Percentiles rank a stretch among this genome's conserved stretches.
phyloP scores from a whole-genome alignment of 257 asterid genomes.

The Solanum neorickii region DNA sequence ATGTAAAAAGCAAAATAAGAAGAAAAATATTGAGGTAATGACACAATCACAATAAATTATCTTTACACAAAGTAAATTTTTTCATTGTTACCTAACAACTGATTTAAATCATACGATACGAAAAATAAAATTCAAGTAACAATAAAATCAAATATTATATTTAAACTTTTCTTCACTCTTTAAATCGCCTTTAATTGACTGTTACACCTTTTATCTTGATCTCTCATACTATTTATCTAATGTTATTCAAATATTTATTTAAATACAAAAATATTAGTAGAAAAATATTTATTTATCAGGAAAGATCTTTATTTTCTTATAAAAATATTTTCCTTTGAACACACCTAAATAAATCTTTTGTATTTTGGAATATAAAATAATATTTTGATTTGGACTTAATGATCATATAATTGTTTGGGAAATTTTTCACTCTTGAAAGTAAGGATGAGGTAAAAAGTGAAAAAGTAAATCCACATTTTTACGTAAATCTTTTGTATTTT shows the following conservation, averaged over 20 bases:
- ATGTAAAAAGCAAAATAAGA: neutral
- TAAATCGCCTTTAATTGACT: neutral
- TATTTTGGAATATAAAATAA: too few relatives aligned
- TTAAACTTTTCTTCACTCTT: neutral
- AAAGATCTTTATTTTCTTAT: too few relatives aligned
- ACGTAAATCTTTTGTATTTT: neutral
- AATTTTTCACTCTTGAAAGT: neutral
- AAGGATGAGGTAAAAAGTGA: neutral
- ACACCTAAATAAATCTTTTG: neutral
- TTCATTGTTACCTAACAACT: neutral
- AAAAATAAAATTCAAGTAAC: too few relatives aligned
- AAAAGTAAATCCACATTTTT: neutral
- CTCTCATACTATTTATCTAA: too few relatives aligned
- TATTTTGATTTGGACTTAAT: neutral
- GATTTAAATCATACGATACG: neutral
- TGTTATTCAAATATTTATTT: neutral
- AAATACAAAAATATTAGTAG: too few relatives aligned
- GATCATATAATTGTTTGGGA: neutral
- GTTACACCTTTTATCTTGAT: too few relatives aligned
- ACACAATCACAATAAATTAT: rapidly evolving
- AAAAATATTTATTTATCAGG: too few relatives aligned
- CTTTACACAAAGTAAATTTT: neutral
- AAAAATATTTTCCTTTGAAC: too few relatives aligned
- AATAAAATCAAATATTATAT: neutral
- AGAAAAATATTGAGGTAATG: neutral